Evolutionary conservation across 2,329 filamentous ascomycete species (phyloP).

Genomic region (Arachnopeziza araneosa): DNA sequence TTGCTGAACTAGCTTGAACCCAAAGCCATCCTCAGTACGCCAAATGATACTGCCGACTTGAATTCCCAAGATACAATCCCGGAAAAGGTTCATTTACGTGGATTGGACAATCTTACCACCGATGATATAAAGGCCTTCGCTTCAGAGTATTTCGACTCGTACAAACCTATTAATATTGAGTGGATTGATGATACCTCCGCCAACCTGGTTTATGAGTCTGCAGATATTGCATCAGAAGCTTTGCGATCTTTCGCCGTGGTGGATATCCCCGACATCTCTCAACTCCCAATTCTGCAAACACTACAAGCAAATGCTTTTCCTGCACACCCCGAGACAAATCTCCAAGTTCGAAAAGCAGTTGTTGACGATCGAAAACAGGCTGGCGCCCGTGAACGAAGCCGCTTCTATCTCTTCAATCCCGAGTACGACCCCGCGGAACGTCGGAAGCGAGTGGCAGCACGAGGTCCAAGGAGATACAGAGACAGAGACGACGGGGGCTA

Average conservation of each 20-base stretch:
- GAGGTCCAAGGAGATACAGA: slow-evolving; percentile 51
- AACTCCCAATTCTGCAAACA: slow-evolving; percentile 55
- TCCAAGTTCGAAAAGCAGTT: slow-evolving; percentile 71
- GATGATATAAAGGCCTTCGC: slow-evolving; percentile 74
- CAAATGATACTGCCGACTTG: slow-evolving; percentile 22
- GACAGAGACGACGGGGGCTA: slow-evolving; percentile 47
- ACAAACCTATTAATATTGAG: slow-evolving; percentile 61
- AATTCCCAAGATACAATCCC: slow-evolving; percentile 20
- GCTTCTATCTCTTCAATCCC: slow-evolving; percentile 89
- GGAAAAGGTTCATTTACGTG: slow-evolving; percentile 59
- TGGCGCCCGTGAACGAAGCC: slow-evolving; percentile 73
- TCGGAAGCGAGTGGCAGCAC: slow-evolving; percentile 48
- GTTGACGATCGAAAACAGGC: slow-evolving; percentile 72
- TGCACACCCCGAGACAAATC: slow-evolving; percentile 59
- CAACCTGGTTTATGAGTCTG: slow-evolving; percentile 70
- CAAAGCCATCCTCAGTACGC: slow-evolving; percentile 18
- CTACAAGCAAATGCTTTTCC: slow-evolving; percentile 65
- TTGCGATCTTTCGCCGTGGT: slow-evolving; percentile 45
- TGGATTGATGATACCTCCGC: slow-evolving; percentile 95
- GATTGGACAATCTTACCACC: slow-evolving; percentile 76
- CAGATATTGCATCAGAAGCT: slow-evolving; percentile 47
- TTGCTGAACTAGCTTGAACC: slow-evolving; percentile 1
- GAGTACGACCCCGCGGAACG: slow-evolving; percentile 79
- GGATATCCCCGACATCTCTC: slow-evolving; percentile 46
- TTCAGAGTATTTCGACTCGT: slow-evolving; percentile 55